Evolutionary conservation across 2,329 filamentous ascomycete genomes (phyloP).

Genomic region (Fusarium haematococcum): DNA sequence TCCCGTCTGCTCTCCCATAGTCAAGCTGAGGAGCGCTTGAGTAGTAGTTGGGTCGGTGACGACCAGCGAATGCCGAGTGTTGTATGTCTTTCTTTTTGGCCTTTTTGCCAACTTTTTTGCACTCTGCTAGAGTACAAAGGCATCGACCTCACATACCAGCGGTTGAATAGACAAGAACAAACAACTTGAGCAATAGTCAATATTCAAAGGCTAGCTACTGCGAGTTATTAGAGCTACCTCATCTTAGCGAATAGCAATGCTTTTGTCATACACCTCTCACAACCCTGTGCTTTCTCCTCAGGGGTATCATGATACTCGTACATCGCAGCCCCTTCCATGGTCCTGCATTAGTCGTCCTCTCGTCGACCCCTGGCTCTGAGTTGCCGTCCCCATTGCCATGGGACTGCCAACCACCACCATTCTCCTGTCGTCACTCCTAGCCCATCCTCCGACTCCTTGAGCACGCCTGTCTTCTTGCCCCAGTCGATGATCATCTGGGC

Average conservation of each 20-base stretch:
- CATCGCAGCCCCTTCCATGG: neutral
- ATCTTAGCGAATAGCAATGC: neutral
- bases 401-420: constrained; percentile 75
- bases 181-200: neutral
- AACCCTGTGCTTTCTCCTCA: neutral
- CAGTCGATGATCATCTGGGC: constrained; percentile 69
- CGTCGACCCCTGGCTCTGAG: constrained; percentile 2
- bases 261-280: neutral
- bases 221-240: neutral
- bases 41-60: neutral
- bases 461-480: constrained; percentile 65
- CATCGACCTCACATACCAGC: neutral
- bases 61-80: constrained; percentile 6
- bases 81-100: neutral
- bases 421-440: constrained; percentile 63
- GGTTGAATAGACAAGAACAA: neutral
- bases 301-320: constrained; percentile 18
- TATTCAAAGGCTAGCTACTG: neutral
- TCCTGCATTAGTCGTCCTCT: constrained; percentile 13
- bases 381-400: constrained; percentile 43
- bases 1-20: constrained; percentile 12
- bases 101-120: neutral
- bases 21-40: constrained; percentile 9
- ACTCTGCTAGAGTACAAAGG: neutral
- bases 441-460: constrained; percentile 56